These are phyloP conservation scores for Fomes fomentarius DNA, from an alignment of 1,284 basidiomycete genomes.

Conservation along the genomic window DNA sequence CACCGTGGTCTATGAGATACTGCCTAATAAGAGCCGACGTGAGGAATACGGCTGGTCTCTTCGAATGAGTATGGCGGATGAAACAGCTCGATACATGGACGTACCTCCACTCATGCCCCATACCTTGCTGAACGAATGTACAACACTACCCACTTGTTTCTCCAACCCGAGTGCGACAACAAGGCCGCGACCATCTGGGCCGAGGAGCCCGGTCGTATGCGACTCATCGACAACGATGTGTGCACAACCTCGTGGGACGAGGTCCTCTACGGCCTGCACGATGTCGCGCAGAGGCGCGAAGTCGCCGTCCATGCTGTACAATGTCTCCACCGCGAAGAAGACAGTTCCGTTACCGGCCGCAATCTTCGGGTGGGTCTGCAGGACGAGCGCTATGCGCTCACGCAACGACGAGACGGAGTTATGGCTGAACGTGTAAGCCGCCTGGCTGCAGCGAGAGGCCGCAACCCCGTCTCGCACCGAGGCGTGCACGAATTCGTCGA, in stretches of 20 bases:
- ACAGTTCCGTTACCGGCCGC: constrained; percentile 44
- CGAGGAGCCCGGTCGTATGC: constrained; percentile 80
- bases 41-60: no score
- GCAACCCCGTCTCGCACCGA: constrained; percentile 87
- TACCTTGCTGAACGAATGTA: constrained; percentile 69
- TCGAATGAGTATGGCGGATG: no score
- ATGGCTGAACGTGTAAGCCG: constrained; percentile 62
- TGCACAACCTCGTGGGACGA: constrained; percentile 57
- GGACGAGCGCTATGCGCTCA: constrained; percentile 41
- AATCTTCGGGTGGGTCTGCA: constrained; percentile 33
- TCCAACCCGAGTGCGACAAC: constrained; percentile 58
- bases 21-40: no score
- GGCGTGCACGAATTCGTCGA: constrained; percentile 89
- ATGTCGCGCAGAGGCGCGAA: constrained; percentile 71
- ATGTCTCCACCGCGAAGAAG: constrained; percentile 57
- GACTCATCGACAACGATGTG: constrained; percentile 84
- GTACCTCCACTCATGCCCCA: constrained; percentile 80
- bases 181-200: constrained; percentile 73
- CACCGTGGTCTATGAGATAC: no score
- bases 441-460: constrained; percentile 50
- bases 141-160: constrained; percentile 50
- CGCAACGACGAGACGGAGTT: constrained; percentile 60
- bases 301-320: constrained; percentile 93
- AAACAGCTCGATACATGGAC: no score
- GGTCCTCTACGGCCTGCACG: constrained; percentile 26